Evolutionary conservation across 345 rosid species (phyloP), one percentile per base, ranked within the genome.

Genomic region (Brassica incana): DNA sequence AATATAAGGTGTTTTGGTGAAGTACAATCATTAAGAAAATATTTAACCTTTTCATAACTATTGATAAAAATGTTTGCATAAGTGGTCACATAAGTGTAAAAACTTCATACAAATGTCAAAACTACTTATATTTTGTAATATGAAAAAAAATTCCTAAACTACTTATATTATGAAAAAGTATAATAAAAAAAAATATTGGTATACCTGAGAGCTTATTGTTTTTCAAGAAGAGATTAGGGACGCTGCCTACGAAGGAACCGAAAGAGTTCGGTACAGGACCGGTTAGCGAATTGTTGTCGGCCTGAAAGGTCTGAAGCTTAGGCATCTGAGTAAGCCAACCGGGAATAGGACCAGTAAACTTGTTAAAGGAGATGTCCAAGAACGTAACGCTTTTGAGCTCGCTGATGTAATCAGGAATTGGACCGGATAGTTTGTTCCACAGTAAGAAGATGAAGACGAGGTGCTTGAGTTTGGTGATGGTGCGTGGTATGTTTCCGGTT

Each of bases 151-250:
- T 7, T 36, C 10, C 10, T 36, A 36, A 36, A 36, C 43, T 36
- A 36, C 43, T 36, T 36, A 36, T 36, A 40, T 40, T 40, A 40
- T 9, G 48, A 40, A 40, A 40, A 2, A 9, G 48, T 40, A 40
- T 40, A 40, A 10, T 40, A 9, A 40, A 35, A 36, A 36, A 11
- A 23, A 0, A 7, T 23, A 30, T n/a, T 60, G 60, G 10, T 60
- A 14, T 63, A 78, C 84, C 97, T 1, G 97, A 82, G 67, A 92
- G 91, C 20, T 83, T 83, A 72, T 94, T 94, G 75, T 94, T 88
- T 3, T 85, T 83, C 78, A 92, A 80, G 85, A 76, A 85, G 35
- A 94, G 83, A 3, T 33, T 63, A 1, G 90, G 88, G 15, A 52
- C 67, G 5, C 73, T 67, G 40, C 87, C 87, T 4, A 59, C 74